Conservation (phyloP, 2,329 filamentous ascomycete species). For the Cercospora berteroae region DNA sequence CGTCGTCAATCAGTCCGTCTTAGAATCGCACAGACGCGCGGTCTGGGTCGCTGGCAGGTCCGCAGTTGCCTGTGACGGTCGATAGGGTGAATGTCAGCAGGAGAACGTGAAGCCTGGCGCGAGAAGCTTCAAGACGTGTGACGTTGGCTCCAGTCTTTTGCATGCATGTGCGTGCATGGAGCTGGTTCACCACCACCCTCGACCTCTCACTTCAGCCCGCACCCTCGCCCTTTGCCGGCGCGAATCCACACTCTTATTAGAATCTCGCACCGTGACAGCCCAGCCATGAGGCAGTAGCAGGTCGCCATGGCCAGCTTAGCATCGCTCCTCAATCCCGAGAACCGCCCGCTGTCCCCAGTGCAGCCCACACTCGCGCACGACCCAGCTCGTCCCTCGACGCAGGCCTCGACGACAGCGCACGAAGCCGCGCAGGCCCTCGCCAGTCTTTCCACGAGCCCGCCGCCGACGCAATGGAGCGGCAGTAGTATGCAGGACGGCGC, state of each 20-base stretch:
- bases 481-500: background rate
- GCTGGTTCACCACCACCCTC: background rate
- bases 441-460: conserved; percentile 30
- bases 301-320: conserved; percentile 33
- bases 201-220: background rate
- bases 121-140: background rate
- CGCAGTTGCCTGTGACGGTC: background rate
- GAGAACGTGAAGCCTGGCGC: background rate
- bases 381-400: conserved; percentile 9
- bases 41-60: background rate
- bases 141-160: background rate
- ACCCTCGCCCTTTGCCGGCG: background rate
- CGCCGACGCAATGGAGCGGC: conserved; percentile 23
- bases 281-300: background rate
- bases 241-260: background rate
- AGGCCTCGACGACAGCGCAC: conserved; percentile 11
- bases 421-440: conserved; percentile 43
- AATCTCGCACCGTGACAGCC: background rate
- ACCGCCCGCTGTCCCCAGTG: conserved; percentile 25
- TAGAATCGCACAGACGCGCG: background rate
- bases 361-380: conserved; percentile 23
- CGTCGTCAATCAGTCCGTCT: background rate
- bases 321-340: conserved; percentile 40
- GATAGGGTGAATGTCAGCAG: background rate
- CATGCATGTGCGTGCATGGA: background rate